Base-by-base conservation (phyloP, 768 basidiomycete species). In the Gyrodon lividus region DNA sequence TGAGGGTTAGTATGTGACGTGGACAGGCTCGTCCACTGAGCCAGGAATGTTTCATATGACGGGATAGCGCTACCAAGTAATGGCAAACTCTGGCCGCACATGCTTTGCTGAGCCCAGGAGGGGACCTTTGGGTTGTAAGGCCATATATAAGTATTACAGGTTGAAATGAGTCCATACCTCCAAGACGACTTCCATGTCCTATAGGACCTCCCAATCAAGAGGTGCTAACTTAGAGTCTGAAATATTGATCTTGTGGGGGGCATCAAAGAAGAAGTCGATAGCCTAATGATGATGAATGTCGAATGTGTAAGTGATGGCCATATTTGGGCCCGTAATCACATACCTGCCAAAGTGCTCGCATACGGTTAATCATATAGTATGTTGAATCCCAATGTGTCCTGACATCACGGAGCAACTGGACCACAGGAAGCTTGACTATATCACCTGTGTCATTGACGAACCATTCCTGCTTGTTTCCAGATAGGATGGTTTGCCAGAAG, bases 301-400 rank as follows among this genome's bases (percentile, higher is more conserved):
- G 30, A 30, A 30, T 10, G 30, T 30, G 17, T 35, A 35, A 35
- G 35, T 35, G 35, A 35, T 38, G 37, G 20, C 24, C 19, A 22
- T 35, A 12, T n/a, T 26, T 7, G 17, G 23, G 35, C n/a, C 6
- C 0, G 14, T 5, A 2, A 34, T 20, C 13, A 24, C 50, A 41
- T 43, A 56, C 54, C 46, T 52, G 51, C 16, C 2, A 6, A 33
- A 56, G 28, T 28, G 22, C 42, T 9, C 22, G 5, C 9, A 56
- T 31, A 7, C 19, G 24, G 31, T 58, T 37, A 1, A 75, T 54
- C 72, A 76, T 74, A 46, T 75, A 65, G 43, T 57, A 72, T 1
- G 66, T 72, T 3, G 67, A 73, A 42, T 75, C 72, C 74, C 73
- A 76, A 0, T 59, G 56, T 0, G 73, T 76, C 6, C 46, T 17